Evolutionary conservation across 768 basidiomycete genomes (phyloP).

Genomic region (Amanita pallidorosea): DNA sequence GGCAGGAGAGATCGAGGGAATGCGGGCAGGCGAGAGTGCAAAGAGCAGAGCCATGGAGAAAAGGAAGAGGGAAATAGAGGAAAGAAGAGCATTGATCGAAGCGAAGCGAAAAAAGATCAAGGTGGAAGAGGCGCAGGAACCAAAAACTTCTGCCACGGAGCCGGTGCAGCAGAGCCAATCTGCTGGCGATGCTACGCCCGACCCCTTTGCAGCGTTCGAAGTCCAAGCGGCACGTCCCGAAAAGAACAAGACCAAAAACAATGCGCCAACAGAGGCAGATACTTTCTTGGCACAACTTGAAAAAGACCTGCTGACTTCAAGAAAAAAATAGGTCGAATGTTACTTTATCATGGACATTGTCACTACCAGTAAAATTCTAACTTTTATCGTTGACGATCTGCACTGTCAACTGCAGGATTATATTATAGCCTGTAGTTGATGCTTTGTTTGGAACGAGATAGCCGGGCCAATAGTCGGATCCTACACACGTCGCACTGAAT

Average conservation of each 20-base stretch:
- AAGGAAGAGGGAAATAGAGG: conserved; percentile 64
- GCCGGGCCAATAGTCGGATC: too few relatives aligned
- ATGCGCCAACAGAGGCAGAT: conserved; percentile 36
- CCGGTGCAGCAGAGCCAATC: not conserved
- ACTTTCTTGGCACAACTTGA: conserved; percentile 58
- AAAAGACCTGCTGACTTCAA: conserved; percentile 37
- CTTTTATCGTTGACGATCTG: too few relatives aligned
- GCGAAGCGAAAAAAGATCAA: conserved; percentile 55
- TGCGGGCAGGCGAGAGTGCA: conserved; percentile 31
- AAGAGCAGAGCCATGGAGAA: conserved; percentile 60
- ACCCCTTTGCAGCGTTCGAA: conserved; percentile 46
- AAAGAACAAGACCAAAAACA: conserved; percentile 12
- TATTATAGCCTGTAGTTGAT: too few relatives aligned
- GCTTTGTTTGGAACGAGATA: too few relatives aligned
- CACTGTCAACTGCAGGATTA: too few relatives aligned
- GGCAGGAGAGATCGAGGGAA: conserved; percentile 73
- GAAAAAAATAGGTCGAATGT: not conserved
- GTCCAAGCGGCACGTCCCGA: conserved; percentile 13
- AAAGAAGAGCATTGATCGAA: conserved; percentile 48
- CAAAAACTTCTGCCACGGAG: not conserved
- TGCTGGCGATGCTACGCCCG: conserved; percentile 12
- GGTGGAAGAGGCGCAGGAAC: conserved; percentile 8
- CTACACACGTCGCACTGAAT: too few relatives aligned
- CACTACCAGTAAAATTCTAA: too few relatives aligned
- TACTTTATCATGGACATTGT: too few relatives aligned